These are phyloP conservation scores for Diutina neorugosa DNA, from an alignment of 1,139 yeast genomes.

Conservation along the genomic window DNA sequence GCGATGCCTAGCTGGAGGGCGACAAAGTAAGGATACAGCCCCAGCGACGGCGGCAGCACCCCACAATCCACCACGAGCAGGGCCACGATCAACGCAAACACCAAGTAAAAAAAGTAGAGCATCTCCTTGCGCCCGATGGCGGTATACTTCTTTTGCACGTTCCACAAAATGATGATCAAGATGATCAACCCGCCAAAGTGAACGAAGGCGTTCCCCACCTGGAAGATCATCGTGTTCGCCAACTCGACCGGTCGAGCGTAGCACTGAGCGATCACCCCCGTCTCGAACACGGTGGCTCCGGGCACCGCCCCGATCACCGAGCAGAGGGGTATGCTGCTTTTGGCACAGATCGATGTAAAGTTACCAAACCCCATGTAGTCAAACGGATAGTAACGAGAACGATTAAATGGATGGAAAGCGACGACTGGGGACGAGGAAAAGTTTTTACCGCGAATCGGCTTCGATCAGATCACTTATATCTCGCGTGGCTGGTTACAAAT, in stretches of 20 bases:
- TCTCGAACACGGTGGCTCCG: slow-evolving; percentile 14
- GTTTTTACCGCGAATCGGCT: neutral
- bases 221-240: slow-evolving; percentile 86
- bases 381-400: neutral
- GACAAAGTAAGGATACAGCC: slow-evolving; percentile 69
- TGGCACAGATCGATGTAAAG: slow-evolving; percentile 53
- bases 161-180: slow-evolving; percentile 60
- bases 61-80: slow-evolving; percentile 83
- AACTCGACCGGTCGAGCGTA: slow-evolving; percentile 77
- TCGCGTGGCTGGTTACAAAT: neutral
- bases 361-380: slow-evolving; percentile 40
- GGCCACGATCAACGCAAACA: slow-evolving; percentile 45
- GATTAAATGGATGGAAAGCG: neutral
- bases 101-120: slow-evolving; percentile 56
- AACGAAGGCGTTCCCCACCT: slow-evolving; percentile 80
- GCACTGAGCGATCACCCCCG: slow-evolving; percentile 65
- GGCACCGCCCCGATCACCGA: slow-evolving; percentile 37
- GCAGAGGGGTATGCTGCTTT: slow-evolving; percentile 71
- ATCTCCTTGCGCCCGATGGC: slow-evolving; percentile 90
- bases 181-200: slow-evolving; percentile 65
- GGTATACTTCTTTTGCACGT: slow-evolving; percentile 73
- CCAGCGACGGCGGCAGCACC: slow-evolving; percentile 76
- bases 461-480: neutral
- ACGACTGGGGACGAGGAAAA: neutral
- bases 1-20: slow-evolving; percentile 67